These are phyloP conservation scores for Mycotypha africana DNA, from an alignment of 371 early-diverging fungal species.

Conservation along the genomic window DNA sequence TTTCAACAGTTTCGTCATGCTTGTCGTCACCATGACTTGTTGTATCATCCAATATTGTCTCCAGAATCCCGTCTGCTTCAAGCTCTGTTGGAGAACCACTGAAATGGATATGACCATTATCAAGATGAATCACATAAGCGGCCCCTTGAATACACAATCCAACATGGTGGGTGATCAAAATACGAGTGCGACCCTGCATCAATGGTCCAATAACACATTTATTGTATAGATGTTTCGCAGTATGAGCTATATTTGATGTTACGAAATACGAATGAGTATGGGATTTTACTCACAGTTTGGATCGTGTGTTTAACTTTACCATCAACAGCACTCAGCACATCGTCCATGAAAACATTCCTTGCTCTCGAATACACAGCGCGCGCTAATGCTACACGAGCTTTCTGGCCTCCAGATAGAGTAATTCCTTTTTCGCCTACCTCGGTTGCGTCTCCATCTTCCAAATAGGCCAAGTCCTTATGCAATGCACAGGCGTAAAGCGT, in stretches of 20 bases:
- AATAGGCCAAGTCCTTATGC: constrained; percentile 36
- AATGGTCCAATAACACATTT: constrained; percentile 65
- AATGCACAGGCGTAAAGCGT: constrained; percentile 62
- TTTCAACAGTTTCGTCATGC: constrained; percentile 15
- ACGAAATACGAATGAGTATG: too few relatives aligned
- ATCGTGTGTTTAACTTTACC: background rate
- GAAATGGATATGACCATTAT: constrained; percentile 44
- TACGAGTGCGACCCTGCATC: constrained; percentile 70
- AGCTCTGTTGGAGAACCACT: constrained; percentile 43
- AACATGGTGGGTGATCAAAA: constrained; percentile 89
- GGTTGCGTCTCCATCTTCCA: constrained; percentile 85
- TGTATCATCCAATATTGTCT: constrained; percentile 33
- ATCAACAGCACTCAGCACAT: constrained; percentile 79
- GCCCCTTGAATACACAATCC: constrained; percentile 65
- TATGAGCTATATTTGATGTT: too few relatives aligned
- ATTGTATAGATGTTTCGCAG: constrained; percentile 74
- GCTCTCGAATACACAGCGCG: constrained; percentile 79
- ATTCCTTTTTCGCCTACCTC: constrained; percentile 90
- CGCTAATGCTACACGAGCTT: constrained; percentile 78
- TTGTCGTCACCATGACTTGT: constrained; percentile 3
- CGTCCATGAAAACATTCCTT: constrained; percentile 73
- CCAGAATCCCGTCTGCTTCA: constrained; percentile 33
- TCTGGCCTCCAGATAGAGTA: constrained; percentile 74
- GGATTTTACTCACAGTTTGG: too few relatives aligned
- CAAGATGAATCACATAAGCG: constrained; percentile 59